Percentiles rank a stretch among this genome's conserved stretches.
These are phyloP conservation scores for Geranium brycei DNA, from an alignment of 345 rosid genomes.

Conservation along the genomic window DNA sequence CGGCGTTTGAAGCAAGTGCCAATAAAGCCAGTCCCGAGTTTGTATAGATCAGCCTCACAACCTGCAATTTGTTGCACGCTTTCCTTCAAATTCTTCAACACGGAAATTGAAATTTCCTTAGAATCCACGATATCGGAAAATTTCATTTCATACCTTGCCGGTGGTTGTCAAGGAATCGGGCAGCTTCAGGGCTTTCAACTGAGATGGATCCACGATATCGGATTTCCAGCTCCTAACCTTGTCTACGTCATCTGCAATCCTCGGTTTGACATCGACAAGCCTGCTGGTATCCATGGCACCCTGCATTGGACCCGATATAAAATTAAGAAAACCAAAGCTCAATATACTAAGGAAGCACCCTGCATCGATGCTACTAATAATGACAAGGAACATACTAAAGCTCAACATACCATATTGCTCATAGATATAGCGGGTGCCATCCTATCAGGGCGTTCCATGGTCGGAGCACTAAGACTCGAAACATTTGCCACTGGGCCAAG, in stretches of 20 bases:
- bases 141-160: constrained; percentile 21
- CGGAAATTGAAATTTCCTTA: too few species aligned
- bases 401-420: constrained; percentile 22
- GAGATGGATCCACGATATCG: constrained; percentile 32
- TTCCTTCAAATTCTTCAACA: too few species aligned
- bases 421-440: constrained; percentile 25
- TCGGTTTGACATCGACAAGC: constrained; percentile 40
- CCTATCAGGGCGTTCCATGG: constrained; percentile 33
- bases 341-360: too few species aligned
- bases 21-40: constrained; percentile 46
- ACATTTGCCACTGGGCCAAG: constrained; percentile 29
- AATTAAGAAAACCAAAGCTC: not conserved
- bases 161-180: constrained; percentile 25
- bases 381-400: not conserved
- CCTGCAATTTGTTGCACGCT: constrained; percentile 18
- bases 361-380: too few species aligned
- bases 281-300: constrained; percentile 30
- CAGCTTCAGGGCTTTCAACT: constrained; percentile 29
- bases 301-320: constrained; percentile 13
- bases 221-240: constrained; percentile 36
- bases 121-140: too few species aligned
- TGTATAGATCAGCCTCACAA: constrained; percentile 39
- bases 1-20: constrained; percentile 45
- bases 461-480: constrained; percentile 21
- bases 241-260: constrained; percentile 28